Conservation (phyloP, 176 grass and related monocot genomes). For the Cenchrus fungigraminus region DNA sequence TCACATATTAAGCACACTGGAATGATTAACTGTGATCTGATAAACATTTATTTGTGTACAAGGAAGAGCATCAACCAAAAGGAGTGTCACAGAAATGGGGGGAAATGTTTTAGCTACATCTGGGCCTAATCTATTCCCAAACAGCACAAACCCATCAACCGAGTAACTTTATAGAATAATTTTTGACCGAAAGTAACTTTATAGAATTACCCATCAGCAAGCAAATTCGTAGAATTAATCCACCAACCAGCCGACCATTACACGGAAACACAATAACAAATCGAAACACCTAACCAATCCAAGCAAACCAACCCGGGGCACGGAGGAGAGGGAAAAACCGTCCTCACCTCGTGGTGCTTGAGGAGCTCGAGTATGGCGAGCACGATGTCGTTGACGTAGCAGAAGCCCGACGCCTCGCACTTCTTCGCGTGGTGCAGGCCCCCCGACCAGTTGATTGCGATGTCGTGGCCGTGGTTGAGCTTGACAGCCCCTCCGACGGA, state of each 20-base stretch:
- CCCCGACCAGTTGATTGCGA: slow-evolving; percentile 88
- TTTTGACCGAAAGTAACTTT: background rate
- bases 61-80: background rate
- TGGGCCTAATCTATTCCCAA: background rate
- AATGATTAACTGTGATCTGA: background rate
- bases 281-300: background rate
- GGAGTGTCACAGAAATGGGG: background rate
- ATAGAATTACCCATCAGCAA: slow-evolving; percentile 8
- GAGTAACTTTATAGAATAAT: background rate
- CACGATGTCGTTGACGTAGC: slow-evolving; percentile 94
- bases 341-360: slow-evolving; percentile 57
- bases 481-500: slow-evolving; percentile 74
- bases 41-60: background rate
- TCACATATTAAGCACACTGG: slow-evolving; percentile 30
- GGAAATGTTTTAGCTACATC: background rate
- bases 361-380: slow-evolving; percentile 86
- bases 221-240: background rate
- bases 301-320: background rate
- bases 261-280: background rate
- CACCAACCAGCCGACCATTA: background rate
- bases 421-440: slow-evolving; percentile 87
- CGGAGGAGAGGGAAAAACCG: background rate
- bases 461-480: slow-evolving; percentile 84
- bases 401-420: slow-evolving; percentile 84
- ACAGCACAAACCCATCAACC: background rate